These are phyloP conservation scores for Vigna mungo DNA, from an alignment of 306 rosid genomes.

Conservation along the genomic window DNA sequence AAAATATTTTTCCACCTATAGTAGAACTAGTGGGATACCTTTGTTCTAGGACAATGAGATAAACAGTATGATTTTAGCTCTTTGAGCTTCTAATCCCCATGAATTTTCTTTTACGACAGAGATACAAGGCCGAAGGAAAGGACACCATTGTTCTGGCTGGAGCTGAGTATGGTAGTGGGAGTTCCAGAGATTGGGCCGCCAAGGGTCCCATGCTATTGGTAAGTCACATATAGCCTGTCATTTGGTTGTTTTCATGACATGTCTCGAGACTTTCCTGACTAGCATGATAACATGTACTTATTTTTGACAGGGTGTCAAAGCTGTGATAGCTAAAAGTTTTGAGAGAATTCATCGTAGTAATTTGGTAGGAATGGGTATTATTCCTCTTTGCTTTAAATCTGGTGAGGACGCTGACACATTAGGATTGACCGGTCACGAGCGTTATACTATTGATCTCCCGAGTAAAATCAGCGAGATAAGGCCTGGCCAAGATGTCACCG, in stretches of 20 bases:
- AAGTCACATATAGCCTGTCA: slow-evolving; percentile 46
- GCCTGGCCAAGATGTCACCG: slow-evolving; percentile 97
- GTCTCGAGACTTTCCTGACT: neutral
- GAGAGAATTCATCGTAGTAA: slow-evolving; percentile 99
- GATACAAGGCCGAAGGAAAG: slow-evolving; percentile 78
- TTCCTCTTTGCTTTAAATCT: slow-evolving; percentile 96
- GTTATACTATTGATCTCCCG: slow-evolving; percentile 87
- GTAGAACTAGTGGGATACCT: slow-evolving; percentile 10
- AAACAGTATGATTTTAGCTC: slow-evolving; percentile 6
- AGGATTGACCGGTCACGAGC: slow-evolving; percentile 99
- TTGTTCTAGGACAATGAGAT: slow-evolving; percentile 14
- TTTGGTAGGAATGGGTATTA: slow-evolving; percentile 96
- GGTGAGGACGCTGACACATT: slow-evolving; percentile 96
- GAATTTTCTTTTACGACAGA: slow-evolving; percentile 58
- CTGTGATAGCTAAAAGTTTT: slow-evolving; percentile 95
- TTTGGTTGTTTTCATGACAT: slow-evolving; percentile 21
- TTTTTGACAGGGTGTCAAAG: slow-evolving; percentile 89
- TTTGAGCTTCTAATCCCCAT: slow-evolving; percentile 39
- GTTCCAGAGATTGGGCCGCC: slow-evolving; percentile 99
- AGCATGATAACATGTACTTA: slow-evolving; percentile 21
- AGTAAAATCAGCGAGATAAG: slow-evolving; percentile 75
- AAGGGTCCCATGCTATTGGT: slow-evolving; percentile 99
- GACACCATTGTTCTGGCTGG: slow-evolving; percentile 93
- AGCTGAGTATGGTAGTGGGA: slow-evolving; percentile 99
- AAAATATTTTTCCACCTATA: neutral